Evolutionary conservation across 2,329 filamentous ascomycete species (phyloP).

Genomic region (Fusarium globosum): DNA sequence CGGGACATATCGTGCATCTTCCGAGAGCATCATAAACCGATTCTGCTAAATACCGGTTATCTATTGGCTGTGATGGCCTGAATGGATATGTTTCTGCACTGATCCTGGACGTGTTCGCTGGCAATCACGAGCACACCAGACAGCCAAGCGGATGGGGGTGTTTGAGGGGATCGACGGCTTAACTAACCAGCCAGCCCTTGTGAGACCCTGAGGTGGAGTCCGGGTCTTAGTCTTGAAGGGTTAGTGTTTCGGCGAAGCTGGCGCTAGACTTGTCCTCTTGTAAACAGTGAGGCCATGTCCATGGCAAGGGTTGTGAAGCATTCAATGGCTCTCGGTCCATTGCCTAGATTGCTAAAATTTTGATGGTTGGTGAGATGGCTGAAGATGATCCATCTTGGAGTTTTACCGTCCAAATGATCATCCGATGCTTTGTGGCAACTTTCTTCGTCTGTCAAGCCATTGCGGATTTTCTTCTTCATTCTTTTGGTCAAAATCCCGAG

Average conservation of each 20-base stretch:
- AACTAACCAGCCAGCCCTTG: conserved; percentile 31
- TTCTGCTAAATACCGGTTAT: conserved; percentile 4
- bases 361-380: conserved; percentile 32
- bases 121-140: conserved; percentile 46
- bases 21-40: conserved; percentile 35
- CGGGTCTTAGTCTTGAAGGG: neutral
- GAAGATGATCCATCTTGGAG: conserved; percentile 28
- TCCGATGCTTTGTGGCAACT: conserved; percentile 21
- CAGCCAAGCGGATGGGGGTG: conserved; percentile 32
- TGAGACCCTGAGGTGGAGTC: conserved; percentile 28
- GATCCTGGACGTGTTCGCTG: conserved; percentile 47
- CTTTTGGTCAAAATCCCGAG: conserved; percentile 26
- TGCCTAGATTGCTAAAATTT: conserved; percentile 3
- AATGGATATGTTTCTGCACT: conserved; percentile 26
- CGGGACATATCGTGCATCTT: conserved; percentile 41
- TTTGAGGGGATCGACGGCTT: conserved; percentile 39
- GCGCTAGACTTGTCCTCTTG: conserved; percentile 21
- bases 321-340: conserved; percentile 17
- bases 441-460: conserved; percentile 23
- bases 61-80: conserved; percentile 36
- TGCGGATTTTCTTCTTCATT: neutral
- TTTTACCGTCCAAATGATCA: conserved; percentile 36
- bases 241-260: conserved; percentile 28
- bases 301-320: conserved; percentile 25
- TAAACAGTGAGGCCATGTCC: conserved; percentile 27